A percentile compares a stretch with the other conserved stretches of the same genome.
These are phyloP conservation scores for Glarea lozoyensis DNA, from an alignment of 495 filamentous ascomycete genomes.

Conservation along the genomic window DNA sequence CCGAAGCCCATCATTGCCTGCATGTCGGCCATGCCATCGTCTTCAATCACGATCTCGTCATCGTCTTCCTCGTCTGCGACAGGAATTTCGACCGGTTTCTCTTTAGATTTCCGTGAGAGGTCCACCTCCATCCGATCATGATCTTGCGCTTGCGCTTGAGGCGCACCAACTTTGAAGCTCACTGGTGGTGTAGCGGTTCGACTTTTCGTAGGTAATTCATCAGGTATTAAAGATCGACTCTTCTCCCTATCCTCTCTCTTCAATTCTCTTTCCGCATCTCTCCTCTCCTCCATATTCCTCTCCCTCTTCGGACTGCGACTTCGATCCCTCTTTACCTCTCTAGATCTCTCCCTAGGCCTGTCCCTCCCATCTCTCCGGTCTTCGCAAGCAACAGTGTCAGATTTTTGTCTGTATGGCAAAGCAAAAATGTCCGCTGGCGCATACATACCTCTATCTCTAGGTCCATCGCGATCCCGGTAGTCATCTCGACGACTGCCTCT, in stretches of 20 bases:
- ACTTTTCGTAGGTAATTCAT: conserved; percentile 5
- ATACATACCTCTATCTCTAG: background rate
- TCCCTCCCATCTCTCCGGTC: conserved; percentile 20
- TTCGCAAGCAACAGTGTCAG: no score
- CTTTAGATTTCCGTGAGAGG: conserved; percentile 7
- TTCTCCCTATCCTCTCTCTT: background rate
- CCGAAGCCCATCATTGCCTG: conserved; percentile 80
- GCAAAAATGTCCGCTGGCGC: no score
- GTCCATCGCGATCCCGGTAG: conserved; percentile 8
- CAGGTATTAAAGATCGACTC: background rate
- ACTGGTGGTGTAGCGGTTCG: conserved; percentile 18
- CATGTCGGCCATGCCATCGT: conserved; percentile 69
- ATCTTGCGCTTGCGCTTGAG: conserved; percentile 5
- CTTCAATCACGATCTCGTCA: conserved; percentile 36
- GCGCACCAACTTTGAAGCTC: conserved; percentile 16
- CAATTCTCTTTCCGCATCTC: background rate
- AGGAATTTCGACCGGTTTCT: conserved; percentile 2
- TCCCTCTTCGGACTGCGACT: conserved; percentile 23
- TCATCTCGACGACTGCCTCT: conserved; percentile 1
- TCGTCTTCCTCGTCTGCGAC: conserved; percentile 24
- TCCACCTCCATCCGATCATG: conserved; percentile 21
- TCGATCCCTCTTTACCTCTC: conserved; percentile 22
- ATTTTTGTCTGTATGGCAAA: no score
- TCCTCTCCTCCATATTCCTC: conserved; percentile 23
- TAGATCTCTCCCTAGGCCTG: conserved; percentile 23